phyloP scores from a whole-genome alignment of 805 yeast species.

The Metschnikowia matae region DNA sequence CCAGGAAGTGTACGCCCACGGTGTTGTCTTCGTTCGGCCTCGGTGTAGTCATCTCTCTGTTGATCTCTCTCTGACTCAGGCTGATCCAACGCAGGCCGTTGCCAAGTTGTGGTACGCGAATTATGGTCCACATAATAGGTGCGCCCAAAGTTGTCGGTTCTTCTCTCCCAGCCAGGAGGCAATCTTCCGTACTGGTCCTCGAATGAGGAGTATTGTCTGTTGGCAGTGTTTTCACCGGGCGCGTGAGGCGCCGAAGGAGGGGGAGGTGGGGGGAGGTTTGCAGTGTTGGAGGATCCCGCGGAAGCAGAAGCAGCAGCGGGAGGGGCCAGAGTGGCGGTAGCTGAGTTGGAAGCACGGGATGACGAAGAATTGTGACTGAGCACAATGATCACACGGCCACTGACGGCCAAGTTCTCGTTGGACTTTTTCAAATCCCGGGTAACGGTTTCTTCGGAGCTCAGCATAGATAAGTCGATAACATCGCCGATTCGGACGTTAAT shows the following conservation, averaged over 20 bases:
- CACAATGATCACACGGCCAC: conserved; percentile 83
- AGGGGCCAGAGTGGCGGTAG: conserved; percentile 10
- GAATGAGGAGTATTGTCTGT: conserved; percentile 81
- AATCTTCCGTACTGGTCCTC: conserved; percentile 96
- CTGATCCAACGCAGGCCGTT: conserved; percentile 83
- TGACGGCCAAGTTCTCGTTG: conserved; percentile 87
- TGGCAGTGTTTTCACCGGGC: conserved; percentile 12
- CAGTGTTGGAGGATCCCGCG: conserved; percentile 9
- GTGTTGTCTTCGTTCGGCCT: conserved; percentile 86
- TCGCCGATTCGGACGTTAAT: conserved; percentile 89
- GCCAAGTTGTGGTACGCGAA: conserved; percentile 98
- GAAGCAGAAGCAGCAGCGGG: conserved; percentile 6
- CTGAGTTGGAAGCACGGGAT: conserved; percentile 5
- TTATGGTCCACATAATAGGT: conserved; percentile 98
- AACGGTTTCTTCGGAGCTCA: conserved; percentile 69
- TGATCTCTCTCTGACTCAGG: conserved; percentile 65
- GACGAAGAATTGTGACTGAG: conserved; percentile 44
- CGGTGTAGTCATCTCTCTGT: conserved; percentile 66
- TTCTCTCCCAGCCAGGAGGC: conserved; percentile 98
- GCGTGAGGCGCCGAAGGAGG: neutral
- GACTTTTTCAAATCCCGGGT: conserved; percentile 90
- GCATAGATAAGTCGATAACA: conserved; percentile 62
- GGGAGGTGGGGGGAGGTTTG: conserved; percentile 13
- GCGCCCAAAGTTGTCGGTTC: conserved; percentile 96
- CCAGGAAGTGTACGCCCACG: conserved; percentile 88